Evolutionary conservation across 106 monocot genomes (phyloP), one percentile per base, ranked within the genome.

Genomic region (Platanthera guangdongensis): DNA sequence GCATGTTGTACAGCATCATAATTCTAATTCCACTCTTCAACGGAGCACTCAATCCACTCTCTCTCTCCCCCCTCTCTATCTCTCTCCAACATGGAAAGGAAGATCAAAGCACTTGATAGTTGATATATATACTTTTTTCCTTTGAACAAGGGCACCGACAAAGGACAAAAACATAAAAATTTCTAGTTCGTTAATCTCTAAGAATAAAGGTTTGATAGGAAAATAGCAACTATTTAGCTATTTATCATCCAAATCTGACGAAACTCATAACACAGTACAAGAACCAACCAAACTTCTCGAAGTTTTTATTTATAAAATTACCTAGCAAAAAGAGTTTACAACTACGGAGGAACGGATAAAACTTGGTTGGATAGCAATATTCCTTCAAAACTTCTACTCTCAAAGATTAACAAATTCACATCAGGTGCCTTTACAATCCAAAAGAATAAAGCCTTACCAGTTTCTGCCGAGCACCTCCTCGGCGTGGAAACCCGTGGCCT

Each of bases 391-490:
- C 7, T 60, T 60, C 32, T 39, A 7, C 11, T 32, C 2, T 32
- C 0, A 10, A 32, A 12, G 25, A 65, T 30, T 30, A 65, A 30
- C 4, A 65, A 65, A 65, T 9, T 11, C 65, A 32, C 7, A 65
- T 13, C 65, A 65, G 11, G 32, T 39, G 39, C 16, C 60, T 60
- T 18, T 21, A 51, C 9, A 72, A 51, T 10, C 21, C 21, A 72
- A 47, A 22, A 22, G 14, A 49, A 22, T 18, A 51, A 72, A 51
- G 9, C 83, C 88, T 81, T 46, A 95, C 95, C 92, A 95, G 80
- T 92, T 95, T 77, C 95, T 88, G 5, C 92, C 95, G 51, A 95
- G 90, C 7, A 95, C 92, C 74, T 95, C 95, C 78, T 95, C 92
- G 3, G 93, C 95, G 51, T 80, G 86, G 76, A 93, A 95, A 1